These are phyloP conservation scores for Aspergillus ostianus DNA, from an alignment of 495 filamentous ascomycete species.

Conservation along the genomic window DNA sequence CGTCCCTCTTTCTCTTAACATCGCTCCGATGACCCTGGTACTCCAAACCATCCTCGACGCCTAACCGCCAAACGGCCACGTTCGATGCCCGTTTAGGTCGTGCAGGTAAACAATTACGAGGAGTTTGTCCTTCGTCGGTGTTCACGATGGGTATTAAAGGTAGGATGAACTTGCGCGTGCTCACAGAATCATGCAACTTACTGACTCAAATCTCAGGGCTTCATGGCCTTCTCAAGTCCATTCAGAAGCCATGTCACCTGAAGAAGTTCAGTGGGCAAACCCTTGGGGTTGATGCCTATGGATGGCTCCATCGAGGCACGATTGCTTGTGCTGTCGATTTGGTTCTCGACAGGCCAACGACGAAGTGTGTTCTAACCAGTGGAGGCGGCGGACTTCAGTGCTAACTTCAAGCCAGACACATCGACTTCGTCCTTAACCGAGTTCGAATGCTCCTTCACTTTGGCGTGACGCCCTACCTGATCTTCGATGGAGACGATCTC, in stretches of 20 bases:
- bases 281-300: constrained; percentile 92
- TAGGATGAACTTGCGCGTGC: constrained; percentile 25
- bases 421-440: constrained; percentile 87
- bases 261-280: constrained; percentile 87
- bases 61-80: constrained; percentile 10
- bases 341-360: constrained; percentile 81
- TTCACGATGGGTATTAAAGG: constrained; percentile 71
- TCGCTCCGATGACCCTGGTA: constrained; percentile 7
- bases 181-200: neutral
- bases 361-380: constrained; percentile 54
- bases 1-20: neutral
- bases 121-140: constrained; percentile 32
- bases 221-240: constrained; percentile 89
- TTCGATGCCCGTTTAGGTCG: constrained; percentile 20
- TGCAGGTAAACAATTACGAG: constrained; percentile 29
- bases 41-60: constrained; percentile 2
- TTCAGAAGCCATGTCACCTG: constrained; percentile 82
- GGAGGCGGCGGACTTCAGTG: neutral
- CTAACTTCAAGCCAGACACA: constrained; percentile 57
- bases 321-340: constrained; percentile 89
- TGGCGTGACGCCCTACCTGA: constrained; percentile 85
- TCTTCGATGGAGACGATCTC: constrained; percentile 95
- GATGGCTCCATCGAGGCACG: constrained; percentile 95
- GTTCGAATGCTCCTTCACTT: constrained; percentile 92
- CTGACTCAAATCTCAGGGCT: constrained; percentile 56